Percentiles rank a stretch among this genome's conserved stretches.
These are phyloP conservation scores for Trametes pubescens DNA, from an alignment of 1,284 basidiomycete genomes.

Conservation along the genomic window DNA sequence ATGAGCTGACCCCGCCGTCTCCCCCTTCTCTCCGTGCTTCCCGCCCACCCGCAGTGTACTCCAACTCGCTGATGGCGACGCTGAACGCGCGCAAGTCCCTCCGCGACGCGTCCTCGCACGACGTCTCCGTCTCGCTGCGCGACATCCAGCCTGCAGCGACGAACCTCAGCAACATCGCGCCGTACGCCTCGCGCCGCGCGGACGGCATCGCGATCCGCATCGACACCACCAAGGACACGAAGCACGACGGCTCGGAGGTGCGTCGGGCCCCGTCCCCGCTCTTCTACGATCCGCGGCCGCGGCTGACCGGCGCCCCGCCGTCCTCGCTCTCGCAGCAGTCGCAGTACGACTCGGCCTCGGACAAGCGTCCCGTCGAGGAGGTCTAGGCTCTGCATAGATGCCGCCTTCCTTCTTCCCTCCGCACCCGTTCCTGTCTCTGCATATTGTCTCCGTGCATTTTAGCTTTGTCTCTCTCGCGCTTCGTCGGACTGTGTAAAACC, in stretches of 20 bases:
- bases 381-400: conserved; percentile 6
- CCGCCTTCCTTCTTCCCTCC: not conserved
- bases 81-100: conserved; percentile 62
- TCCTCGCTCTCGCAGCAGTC: conserved; percentile 1
- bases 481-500: conserved; percentile 11
- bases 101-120: conserved; percentile 50
- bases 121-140: conserved; percentile 57
- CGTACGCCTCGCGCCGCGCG: conserved; percentile 15
- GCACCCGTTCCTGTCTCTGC: not conserved
- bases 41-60: conserved; percentile 50
- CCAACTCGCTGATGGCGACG: conserved; percentile 62
- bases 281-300: too few relatives aligned
- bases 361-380: conserved; percentile 24
- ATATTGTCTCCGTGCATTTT: not conserved
- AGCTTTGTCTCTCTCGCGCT: not conserved
- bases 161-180: conserved; percentile 17
- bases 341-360: conserved; percentile 21
- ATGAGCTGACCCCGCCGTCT: conserved; percentile 24
- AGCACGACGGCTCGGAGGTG: conserved; percentile 37
- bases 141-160: conserved; percentile 39
- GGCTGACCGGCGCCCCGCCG: too few relatives aligned
- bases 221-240: conserved; percentile 58
- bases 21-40: not conserved
- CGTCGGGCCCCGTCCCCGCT: not conserved
- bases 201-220: conserved; percentile 55